Conservation (phyloP, 805 yeast species). For the Saccharomycopsis fodiens region DNA sequence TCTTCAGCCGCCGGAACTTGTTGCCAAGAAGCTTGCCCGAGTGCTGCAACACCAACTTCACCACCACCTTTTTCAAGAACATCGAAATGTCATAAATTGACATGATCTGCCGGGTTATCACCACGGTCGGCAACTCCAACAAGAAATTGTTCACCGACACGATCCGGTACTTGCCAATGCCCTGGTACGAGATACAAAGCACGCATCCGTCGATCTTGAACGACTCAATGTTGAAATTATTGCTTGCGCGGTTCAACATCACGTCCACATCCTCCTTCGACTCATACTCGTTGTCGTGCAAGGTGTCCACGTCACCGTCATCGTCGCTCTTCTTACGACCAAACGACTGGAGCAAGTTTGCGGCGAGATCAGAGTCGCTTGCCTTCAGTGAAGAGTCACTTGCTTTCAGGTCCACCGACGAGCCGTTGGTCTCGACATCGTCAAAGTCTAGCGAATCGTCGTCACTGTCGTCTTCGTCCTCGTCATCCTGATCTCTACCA, state of each 20-base stretch:
- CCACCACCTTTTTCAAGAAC: conserved; percentile 54
- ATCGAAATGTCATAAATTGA: conserved; percentile 59
- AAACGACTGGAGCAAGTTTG: conserved; percentile 7
- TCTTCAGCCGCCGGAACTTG: conserved; percentile 56
- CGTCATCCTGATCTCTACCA: conserved; percentile 10
- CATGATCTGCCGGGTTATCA: conserved; percentile 59
- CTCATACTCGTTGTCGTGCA: conserved; percentile 16
- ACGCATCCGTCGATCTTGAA: conserved; percentile 43
- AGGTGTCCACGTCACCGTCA: not conserved
- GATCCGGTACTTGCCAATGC: conserved; percentile 59
- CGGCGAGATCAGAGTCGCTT: not conserved
- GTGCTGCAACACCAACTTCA: conserved; percentile 51
- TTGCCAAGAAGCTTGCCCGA: conserved; percentile 77
- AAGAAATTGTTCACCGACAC: conserved; percentile 72
- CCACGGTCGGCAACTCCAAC: conserved; percentile 55
- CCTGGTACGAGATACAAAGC: conserved; percentile 70
- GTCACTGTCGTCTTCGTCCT: conserved; percentile 20
- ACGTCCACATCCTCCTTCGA: conserved; percentile 32
- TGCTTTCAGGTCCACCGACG: conserved; percentile 14
- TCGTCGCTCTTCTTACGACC: not conserved
- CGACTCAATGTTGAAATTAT: conserved; percentile 58
- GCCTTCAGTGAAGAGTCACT: conserved; percentile 1
- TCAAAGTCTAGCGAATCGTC: conserved; percentile 3
- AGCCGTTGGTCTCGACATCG: not conserved
- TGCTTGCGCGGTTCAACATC: conserved; percentile 72